These are phyloP conservation scores for Monosporascus sp. DNA, from an alignment of 2,329 filamentous ascomycete genomes.

Conservation along the genomic window DNA sequence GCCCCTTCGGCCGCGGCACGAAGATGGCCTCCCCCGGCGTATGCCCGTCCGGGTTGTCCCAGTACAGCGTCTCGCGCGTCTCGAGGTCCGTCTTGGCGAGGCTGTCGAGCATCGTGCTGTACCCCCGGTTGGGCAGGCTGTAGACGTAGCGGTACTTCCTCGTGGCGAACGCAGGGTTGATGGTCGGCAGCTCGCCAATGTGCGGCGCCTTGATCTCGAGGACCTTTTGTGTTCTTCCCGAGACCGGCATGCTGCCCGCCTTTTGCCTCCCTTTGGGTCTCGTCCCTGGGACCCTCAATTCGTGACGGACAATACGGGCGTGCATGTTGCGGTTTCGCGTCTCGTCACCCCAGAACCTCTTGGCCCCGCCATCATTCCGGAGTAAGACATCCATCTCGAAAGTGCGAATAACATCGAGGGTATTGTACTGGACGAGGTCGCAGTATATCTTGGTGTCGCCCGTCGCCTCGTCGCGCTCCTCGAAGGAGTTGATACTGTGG, in stretches of 20 bases:
- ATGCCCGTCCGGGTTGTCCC: constrained; percentile 53
- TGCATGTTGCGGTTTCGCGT: constrained; percentile 30
- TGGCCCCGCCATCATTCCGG: constrained; percentile 41
- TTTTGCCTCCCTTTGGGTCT: not conserved
- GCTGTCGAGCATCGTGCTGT: constrained; percentile 55
- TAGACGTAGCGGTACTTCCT: constrained; percentile 57
- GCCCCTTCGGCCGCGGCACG: constrained; percentile 41
- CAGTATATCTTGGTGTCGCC: constrained; percentile 49
- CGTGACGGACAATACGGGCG: constrained; percentile 37
- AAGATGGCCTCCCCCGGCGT: constrained; percentile 68
- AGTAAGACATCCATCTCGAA: constrained; percentile 68
- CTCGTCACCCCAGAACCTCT: constrained; percentile 37
- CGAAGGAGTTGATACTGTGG: constrained; percentile 73
- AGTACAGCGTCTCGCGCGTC: constrained; percentile 46
- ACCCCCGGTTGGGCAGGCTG: constrained; percentile 48
- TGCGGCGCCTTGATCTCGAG: constrained; percentile 47
- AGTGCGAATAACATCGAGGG: constrained; percentile 56
- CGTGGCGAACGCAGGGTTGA: constrained; percentile 52
- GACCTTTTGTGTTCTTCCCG: constrained; percentile 25
- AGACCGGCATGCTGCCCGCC: not conserved
- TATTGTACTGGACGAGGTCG: constrained; percentile 61
- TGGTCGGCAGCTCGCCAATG: constrained; percentile 58
- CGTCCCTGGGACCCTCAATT: constrained; percentile 30
- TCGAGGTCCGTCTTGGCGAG: constrained; percentile 60
- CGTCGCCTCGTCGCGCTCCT: constrained; percentile 43